These are phyloP conservation scores for Claviceps africana DNA, from an alignment of 2,329 filamentous ascomycete species.

Conservation along the genomic window DNA sequence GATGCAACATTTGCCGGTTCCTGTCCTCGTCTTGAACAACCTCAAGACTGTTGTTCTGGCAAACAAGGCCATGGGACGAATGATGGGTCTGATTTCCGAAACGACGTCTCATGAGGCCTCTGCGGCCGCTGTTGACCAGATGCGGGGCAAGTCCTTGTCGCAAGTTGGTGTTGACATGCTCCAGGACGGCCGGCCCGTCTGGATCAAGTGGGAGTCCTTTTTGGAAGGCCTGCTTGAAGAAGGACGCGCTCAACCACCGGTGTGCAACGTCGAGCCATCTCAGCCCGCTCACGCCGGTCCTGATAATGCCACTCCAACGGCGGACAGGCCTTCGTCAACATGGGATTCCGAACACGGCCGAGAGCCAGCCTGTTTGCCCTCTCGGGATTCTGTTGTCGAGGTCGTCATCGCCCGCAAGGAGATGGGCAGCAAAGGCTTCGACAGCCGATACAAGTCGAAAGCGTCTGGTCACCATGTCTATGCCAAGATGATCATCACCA, in stretches of 20 bases:
- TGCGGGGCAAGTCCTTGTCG: constrained; percentile 52
- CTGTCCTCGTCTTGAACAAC: constrained; percentile 53
- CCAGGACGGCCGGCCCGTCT: constrained; percentile 48
- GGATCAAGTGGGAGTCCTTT: constrained; percentile 45
- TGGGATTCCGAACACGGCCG: constrained; percentile 20
- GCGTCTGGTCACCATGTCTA: constrained; percentile 31
- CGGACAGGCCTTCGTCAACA: constrained; percentile 6
- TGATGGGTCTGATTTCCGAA: constrained; percentile 40
- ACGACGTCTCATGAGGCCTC: constrained; percentile 25
- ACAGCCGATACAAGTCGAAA: constrained; percentile 20
- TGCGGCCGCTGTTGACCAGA: constrained; percentile 37
- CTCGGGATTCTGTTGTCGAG: constrained; percentile 51
- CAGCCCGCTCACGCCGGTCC: constrained; percentile 11
- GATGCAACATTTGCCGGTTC: constrained; percentile 61
- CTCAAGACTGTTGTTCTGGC: constrained; percentile 58
- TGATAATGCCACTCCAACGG: constrained; percentile 26
- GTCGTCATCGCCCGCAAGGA: constrained; percentile 46
- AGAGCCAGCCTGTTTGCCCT: constrained; percentile 14
- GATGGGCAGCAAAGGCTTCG: constrained; percentile 24
- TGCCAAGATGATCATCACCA: constrained; percentile 63
- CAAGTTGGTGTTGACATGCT: constrained; percentile 62
- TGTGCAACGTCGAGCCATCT: constrained; percentile 11
- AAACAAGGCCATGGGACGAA: constrained; percentile 60
- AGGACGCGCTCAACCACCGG: constrained; percentile 19
- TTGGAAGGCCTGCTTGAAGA: constrained; percentile 38